Evolutionary conservation across 306 rosid species (phyloP).

Genomic region (Macrotyloma uniflorum): DNA sequence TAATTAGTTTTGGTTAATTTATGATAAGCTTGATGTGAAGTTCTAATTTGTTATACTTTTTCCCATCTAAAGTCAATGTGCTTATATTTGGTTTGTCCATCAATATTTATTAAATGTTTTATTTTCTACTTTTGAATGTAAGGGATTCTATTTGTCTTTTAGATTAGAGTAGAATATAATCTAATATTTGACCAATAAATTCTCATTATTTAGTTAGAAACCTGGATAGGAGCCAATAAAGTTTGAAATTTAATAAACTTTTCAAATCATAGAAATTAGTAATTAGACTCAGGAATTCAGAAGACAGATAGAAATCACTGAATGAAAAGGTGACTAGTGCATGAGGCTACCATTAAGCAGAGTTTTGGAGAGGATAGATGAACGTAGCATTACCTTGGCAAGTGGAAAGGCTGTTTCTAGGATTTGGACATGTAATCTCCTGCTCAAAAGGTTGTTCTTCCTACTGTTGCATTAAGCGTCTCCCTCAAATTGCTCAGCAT

Average conservation of each 20-base stretch:
- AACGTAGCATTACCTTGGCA: not conserved
- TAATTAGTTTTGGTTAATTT: not conserved
- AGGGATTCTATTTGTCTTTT: not conserved
- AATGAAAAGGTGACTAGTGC: not conserved
- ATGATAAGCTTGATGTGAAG: conserved; percentile 28
- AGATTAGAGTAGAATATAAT: not conserved
- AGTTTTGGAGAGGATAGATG: not conserved
- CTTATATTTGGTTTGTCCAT: not conserved
- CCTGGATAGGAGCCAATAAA: not conserved
- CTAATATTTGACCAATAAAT: not conserved
- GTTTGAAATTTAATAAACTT: not conserved
- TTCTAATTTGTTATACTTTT: conserved; percentile 15
- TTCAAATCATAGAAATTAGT: not conserved
- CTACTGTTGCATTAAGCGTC: not conserved
- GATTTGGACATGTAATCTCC: not conserved
- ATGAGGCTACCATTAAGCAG: not conserved
- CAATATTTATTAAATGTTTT: not conserved
- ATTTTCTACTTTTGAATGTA: conserved; percentile 2
- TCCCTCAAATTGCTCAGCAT: not conserved
- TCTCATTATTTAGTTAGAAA: not conserved
- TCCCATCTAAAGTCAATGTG: not conserved
- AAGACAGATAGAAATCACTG: not conserved
- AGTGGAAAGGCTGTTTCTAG: not conserved
- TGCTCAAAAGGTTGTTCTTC: not conserved
- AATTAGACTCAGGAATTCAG: not conserved